These are phyloP conservation scores for Wickerhamiella azyma DNA, from an alignment of 805 yeast species.

Conservation along the genomic window DNA sequence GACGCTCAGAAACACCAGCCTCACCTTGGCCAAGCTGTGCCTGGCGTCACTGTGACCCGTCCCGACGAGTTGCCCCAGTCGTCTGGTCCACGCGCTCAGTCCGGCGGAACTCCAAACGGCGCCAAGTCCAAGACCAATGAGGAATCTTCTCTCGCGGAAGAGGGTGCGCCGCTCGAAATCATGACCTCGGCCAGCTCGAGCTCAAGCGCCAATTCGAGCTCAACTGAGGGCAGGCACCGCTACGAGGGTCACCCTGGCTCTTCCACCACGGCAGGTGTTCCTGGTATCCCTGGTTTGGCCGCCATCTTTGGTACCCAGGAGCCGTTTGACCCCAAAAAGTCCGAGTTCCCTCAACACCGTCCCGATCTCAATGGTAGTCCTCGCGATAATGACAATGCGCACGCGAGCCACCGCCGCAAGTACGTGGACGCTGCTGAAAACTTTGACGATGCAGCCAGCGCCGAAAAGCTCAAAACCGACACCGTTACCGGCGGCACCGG, in stretches of 20 bases:
- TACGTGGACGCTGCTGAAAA: constrained; percentile 2
- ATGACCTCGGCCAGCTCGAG: not conserved
- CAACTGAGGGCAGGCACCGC: not conserved
- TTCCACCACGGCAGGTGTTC: constrained; percentile 10
- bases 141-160: not conserved
- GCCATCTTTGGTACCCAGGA: constrained; percentile 1
- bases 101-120: not conserved
- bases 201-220: not conserved
- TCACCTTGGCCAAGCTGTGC: constrained; percentile 1
- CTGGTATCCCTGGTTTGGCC: constrained; percentile 10
- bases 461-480: not conserved
- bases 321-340: constrained; percentile 7
- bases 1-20: not conserved
- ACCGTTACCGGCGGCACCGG: not conserved
- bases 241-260: constrained; percentile 5
- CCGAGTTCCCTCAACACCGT: constrained; percentile 1
- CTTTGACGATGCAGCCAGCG: not conserved
- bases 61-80: not conserved
- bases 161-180: not conserved
- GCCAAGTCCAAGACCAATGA: not conserved
- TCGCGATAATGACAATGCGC: not conserved
- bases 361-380: not conserved
- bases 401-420: not conserved
- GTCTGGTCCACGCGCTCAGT: not conserved
- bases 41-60: not conserved